Evolutionary conservation across 208 protist genomes (phyloP).

Genomic region (Leishmania arabica): DNA sequence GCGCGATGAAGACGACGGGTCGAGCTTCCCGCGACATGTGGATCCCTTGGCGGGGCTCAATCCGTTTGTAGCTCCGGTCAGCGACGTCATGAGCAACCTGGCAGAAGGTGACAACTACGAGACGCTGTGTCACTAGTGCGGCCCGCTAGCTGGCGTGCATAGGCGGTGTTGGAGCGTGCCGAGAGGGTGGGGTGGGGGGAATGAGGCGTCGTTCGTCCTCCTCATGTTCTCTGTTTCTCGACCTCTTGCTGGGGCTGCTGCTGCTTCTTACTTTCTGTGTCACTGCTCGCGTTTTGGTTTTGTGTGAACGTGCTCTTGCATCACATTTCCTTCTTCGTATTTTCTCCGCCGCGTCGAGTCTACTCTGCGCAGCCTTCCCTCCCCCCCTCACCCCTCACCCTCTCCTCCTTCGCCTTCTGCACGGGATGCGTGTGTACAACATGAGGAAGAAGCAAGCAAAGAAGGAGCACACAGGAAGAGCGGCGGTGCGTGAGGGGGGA

Average conservation of each 20-base stretch:
- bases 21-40: constrained; percentile 14
- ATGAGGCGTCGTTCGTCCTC: neutral
- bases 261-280: neutral
- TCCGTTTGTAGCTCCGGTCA: constrained; percentile 19
- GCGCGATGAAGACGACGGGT: constrained; percentile 4
- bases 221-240: neutral
- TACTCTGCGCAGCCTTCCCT: neutral
- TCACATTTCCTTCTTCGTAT: neutral
- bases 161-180: neutral
- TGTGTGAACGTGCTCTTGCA: neutral
- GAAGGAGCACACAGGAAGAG: neutral
- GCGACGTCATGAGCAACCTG: constrained; percentile 2
- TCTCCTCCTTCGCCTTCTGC: neutral
- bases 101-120: constrained; percentile 15
- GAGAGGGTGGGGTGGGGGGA: neutral
- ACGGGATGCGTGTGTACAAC: neutral
- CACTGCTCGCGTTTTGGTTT: neutral
- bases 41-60: constrained; percentile 42
- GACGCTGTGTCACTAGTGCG: neutral
- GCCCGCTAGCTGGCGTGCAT: neutral
- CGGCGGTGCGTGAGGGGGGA: neutral
- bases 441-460: neutral
- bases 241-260: neutral
- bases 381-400: too few species aligned
- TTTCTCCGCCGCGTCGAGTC: neutral